phyloP scores from a whole-genome alignment of 306 rosid genomes.

The Hippophae rhamnoides region DNA sequence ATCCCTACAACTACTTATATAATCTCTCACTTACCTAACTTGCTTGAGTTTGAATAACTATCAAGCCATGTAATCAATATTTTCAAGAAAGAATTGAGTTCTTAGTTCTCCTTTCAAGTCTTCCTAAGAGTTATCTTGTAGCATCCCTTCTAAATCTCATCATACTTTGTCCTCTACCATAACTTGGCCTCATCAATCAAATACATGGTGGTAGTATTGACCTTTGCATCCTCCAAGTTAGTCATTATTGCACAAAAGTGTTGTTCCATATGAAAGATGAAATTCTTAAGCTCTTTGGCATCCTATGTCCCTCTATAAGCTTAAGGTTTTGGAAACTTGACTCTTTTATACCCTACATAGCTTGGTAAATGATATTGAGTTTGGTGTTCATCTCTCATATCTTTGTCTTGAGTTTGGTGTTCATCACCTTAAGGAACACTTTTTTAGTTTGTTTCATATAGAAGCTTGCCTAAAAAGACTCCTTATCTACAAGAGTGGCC shows the following conservation, averaged over 20 bases:
- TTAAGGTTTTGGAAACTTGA: not conserved
- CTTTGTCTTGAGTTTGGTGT: no score
- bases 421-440: no score
- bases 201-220: not conserved
- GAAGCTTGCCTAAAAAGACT: no score
- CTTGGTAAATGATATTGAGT: no score
- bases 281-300: not conserved
- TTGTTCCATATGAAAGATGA: not conserved
- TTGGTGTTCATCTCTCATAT: no score
- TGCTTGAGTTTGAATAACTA: not conserved
- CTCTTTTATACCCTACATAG: not conserved
- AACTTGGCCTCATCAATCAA: not conserved
- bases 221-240: not conserved
- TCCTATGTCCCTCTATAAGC: not conserved
- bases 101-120: not conserved
- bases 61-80: not conserved
- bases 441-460: no score
- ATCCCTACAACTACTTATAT: not conserved
- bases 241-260: not conserved
- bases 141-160: not conserved
- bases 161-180: not conserved
- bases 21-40: not conserved
- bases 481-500: no score
- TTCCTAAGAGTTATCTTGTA: not conserved
- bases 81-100: not conserved